A percentile compares a stretch with the other conserved stretches of the same genome.
These are phyloP conservation scores for Corinectria fuckeliana DNA, from an alignment of 2,329 filamentous ascomycete species.

Conservation along the genomic window DNA sequence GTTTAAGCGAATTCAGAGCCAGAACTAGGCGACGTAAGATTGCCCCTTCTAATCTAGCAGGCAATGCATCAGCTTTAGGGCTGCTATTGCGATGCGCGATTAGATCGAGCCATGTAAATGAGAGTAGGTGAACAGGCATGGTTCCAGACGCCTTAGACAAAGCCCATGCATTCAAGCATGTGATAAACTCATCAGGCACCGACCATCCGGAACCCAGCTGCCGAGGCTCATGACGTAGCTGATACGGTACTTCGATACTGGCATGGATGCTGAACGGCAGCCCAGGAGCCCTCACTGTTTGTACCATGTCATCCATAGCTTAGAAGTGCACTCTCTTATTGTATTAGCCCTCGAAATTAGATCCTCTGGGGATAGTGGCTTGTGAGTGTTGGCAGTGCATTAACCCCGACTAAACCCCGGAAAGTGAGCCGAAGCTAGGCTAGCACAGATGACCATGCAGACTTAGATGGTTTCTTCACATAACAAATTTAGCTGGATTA, in stretches of 20 bases:
- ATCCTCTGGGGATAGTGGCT: neutral
- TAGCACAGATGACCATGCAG: slow-evolving; percentile 5
- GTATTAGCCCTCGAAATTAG: neutral
- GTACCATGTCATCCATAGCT: neutral
- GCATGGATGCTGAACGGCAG: neutral
- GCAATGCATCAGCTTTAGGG: no score
- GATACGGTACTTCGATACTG: neutral
- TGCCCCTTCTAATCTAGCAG: no score
- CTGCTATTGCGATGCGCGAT: no score
- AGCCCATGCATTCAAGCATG: neutral
- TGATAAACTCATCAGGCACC: neutral
- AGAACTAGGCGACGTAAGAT: no score
- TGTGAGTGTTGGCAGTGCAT: slow-evolving; percentile 1
- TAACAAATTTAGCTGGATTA: no score
- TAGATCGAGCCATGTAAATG: no score
- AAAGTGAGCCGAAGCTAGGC: neutral
- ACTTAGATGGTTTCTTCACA: no score
- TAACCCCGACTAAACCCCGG: slow-evolving; percentile 8
- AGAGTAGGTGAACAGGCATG: no score
- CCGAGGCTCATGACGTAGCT: neutral
- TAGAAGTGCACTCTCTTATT: neutral
- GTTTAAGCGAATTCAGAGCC: no score
- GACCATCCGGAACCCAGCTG: neutral
- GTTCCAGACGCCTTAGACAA: no score
- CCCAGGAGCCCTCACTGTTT: neutral